These are phyloP conservation scores for Kokia cookei DNA, from an alignment of 441 rosid genomes.

Conservation along the genomic window DNA sequence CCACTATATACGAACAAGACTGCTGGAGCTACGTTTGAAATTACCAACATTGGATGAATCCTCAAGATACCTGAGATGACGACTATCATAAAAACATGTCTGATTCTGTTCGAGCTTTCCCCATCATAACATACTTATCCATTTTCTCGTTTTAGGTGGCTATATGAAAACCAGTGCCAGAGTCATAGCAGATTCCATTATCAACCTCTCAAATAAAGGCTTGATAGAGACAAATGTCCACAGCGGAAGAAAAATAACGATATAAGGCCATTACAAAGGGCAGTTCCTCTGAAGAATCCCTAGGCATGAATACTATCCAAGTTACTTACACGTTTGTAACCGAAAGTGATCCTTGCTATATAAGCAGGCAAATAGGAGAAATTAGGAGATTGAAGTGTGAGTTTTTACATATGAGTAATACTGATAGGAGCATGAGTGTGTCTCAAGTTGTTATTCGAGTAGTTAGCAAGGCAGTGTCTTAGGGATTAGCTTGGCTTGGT, in stretches of 20 bases:
- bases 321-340: neutral
- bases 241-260: neutral
- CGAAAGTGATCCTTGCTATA: neutral
- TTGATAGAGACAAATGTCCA: slow-evolving; percentile 32
- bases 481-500: neutral
- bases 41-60: neutral
- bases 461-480: neutral
- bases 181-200: slow-evolving; percentile 79
- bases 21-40: neutral
- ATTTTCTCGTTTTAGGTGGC: slow-evolving; percentile 58
- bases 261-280: neutral
- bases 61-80: neutral
- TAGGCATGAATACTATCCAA: neutral
- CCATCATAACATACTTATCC: neutral
- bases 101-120: neutral
- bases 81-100: neutral
- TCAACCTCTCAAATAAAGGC: slow-evolving; percentile 55
- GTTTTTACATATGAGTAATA: neutral
- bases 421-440: neutral
- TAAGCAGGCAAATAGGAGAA: neutral
- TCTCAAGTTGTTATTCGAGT: neutral
- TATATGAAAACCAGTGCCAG: slow-evolving; percentile 93
- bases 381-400: neutral
- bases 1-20: neutral
- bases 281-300: neutral